Conservation (phyloP, 768 basidiomycete genomes). For the Pulveroboletus sp. region DNA sequence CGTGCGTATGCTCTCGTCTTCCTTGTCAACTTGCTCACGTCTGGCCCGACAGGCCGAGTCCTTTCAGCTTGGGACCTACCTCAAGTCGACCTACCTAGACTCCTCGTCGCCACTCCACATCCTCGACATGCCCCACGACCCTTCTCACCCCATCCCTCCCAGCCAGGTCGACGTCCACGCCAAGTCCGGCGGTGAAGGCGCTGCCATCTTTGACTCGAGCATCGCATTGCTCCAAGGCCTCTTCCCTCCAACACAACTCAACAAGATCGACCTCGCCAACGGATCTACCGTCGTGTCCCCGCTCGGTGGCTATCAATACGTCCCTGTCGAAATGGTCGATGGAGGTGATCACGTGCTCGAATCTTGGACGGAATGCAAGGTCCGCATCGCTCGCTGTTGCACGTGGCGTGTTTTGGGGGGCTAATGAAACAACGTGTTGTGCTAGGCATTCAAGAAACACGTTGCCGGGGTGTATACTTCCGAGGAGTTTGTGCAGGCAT, state of each 20-base stretch:
- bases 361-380: conserved; percentile 68
- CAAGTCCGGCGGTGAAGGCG: conserved; percentile 79
- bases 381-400: conserved; percentile 34
- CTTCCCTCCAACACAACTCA: conserved; percentile 71
- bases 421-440: conserved; percentile 4
- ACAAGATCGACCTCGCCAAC: conserved; percentile 75
- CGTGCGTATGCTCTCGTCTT: conserved; percentile 35
- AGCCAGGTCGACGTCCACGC: conserved; percentile 70
- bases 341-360: conserved; percentile 73
- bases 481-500: conserved; percentile 57
- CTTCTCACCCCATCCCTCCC: conserved; percentile 55
- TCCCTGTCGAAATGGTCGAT: conserved; percentile 62
- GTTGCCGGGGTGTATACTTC: conserved; percentile 61
- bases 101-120: conserved; percentile 66
- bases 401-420: conserved; percentile 40
- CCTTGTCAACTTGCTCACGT: conserved; percentile 7
- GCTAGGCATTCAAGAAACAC: conserved; percentile 66
- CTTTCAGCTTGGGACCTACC: conserved; percentile 55
- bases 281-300: conserved; percentile 69
- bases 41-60: conserved; percentile 54
- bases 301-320: conserved; percentile 84
- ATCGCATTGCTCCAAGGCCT: conserved; percentile 81
- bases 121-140: conserved; percentile 62
- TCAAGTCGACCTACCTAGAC: conserved; percentile 67
- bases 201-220: conserved; percentile 79